Base-by-base conservation (phyloP, 2,329 filamentous ascomycete species). In the Metarhizium robertsii region DNA sequence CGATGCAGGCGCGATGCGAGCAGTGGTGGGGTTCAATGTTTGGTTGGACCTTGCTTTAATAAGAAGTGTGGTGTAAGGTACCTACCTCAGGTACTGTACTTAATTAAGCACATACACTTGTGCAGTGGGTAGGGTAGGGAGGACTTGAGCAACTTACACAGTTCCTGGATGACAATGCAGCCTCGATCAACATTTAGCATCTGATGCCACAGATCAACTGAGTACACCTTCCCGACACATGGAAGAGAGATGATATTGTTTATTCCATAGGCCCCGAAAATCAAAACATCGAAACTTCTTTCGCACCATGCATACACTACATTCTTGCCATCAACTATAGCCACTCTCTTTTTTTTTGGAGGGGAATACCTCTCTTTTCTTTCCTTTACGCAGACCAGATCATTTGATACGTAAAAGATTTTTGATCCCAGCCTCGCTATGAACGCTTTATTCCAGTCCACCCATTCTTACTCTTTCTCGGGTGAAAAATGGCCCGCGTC, bases 381-480 rank as follows among this genome's bases (percentile, higher is more conserved):
- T 11, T 34, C 32, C 10, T 34, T 34, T 34, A 11, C 2, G 10
- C 32, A 34, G 32, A 34, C 32, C 32, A 7, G 10, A 34, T 11
- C 32, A 25, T 34, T 45, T 16, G 5, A 13, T 16, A 45, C 8
- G 10, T 18, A 5, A 6, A 18, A 43, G 40, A 16, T 25, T 20
- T 45, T 20, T 20, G 6, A 45, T 45, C 42, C 42, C 42, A 45
- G 16, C 51, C 30, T 59, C 60, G 60, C 55, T 59, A 60, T 61
- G 60, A 46, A 43, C 53, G 54, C 20, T 11, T 14, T 38, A 51
- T 36, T 11, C 42, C 6, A 11, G 18, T 10, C n/a, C n/a, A 7
- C 6, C n/a, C 6, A 25, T 25, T 30, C 16, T 45, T 13, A 36
- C 7, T 29, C 54, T 38, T 34, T 45, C 43, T 20, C 10, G 14